These are phyloP conservation scores for Meyerozyma athensensis DNA, from an alignment of 1,139 yeast genomes.

Conservation along the genomic window DNA sequence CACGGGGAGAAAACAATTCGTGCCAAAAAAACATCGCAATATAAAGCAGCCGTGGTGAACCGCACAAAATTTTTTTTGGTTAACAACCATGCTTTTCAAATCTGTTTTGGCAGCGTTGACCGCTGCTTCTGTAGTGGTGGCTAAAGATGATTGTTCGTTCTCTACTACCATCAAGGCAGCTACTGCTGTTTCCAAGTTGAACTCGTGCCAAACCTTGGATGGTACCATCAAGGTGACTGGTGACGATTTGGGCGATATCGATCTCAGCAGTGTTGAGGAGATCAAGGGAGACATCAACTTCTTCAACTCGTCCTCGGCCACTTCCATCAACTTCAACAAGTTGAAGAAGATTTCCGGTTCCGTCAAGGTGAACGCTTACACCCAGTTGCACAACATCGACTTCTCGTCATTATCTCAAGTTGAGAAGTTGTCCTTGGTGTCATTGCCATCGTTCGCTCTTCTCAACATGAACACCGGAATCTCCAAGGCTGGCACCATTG, in stretches of 20 bases:
- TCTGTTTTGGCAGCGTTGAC: constrained; percentile 13
- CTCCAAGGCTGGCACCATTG: constrained; percentile 29
- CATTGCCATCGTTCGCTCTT: constrained; percentile 41
- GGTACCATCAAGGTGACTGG: constrained; percentile 40
- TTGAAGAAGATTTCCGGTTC: constrained; percentile 35
- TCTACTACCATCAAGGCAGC: constrained; percentile 38
- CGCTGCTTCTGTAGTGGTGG: constrained; percentile 16
- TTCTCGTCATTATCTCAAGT: constrained; percentile 29
- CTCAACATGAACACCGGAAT: constrained; percentile 37
- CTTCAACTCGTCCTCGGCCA: constrained; percentile 39
- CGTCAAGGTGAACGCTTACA: constrained; percentile 32
- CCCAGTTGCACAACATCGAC: constrained; percentile 39
- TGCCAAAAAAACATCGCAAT: neutral
- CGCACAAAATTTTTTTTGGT: neutral
- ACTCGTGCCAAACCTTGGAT: constrained; percentile 38
- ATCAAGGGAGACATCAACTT: constrained; percentile 32
- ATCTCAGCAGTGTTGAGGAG: constrained; percentile 31
- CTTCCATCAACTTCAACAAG: constrained; percentile 28
- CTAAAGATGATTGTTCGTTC: constrained; percentile 28
- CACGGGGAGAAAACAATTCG: neutral
- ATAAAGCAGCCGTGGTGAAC: neutral
- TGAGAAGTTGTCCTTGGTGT: constrained; percentile 30
- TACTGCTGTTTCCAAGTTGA: constrained; percentile 30
- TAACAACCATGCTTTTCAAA: constrained; percentile 11
- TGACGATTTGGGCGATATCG: constrained; percentile 29